phyloP scores from a whole-genome alignment of 164 flowering plant species.

The Liquidambar formosana region DNA sequence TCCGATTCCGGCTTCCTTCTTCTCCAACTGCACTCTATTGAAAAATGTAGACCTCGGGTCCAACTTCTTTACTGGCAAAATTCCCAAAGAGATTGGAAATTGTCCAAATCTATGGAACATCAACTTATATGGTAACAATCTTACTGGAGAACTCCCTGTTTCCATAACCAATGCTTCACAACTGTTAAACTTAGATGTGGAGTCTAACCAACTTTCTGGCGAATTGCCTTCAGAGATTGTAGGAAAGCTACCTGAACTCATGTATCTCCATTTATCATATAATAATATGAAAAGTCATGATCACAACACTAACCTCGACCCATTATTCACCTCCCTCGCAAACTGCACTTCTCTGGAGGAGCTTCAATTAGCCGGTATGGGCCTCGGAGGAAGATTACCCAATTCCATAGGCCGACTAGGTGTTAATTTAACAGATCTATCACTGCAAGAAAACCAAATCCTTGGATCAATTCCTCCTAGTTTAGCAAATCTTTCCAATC shows the following conservation, averaged over 20 bases:
- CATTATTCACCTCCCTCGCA: conserved; percentile 45
- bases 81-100: conserved; percentile 37
- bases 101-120: conserved; percentile 30
- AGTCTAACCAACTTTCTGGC: conserved; percentile 40
- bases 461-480: too few species aligned
- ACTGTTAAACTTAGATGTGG: conserved; percentile 38
- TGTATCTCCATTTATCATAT: conserved; percentile 38
- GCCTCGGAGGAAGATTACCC: too few species aligned
- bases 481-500: conserved; percentile 31
- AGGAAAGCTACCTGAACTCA: conserved; percentile 13
- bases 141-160: conserved; percentile 6
- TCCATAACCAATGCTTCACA: conserved; percentile 38
- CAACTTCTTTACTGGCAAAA: too few species aligned
- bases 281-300: conserved; percentile 51
- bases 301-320: conserved; percentile 44
- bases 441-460: too few species aligned
- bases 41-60: conserved; percentile 33
- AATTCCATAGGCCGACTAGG: too few species aligned
- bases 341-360: conserved; percentile 39
- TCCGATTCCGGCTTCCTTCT: too few species aligned
- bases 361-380: conserved; percentile 50
- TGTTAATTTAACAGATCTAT: too few species aligned
- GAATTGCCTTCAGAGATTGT: conserved; percentile 12
- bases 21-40: too few species aligned
- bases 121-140: not conserved